Conservation (phyloP, 768 basidiomycete species). For the Lentinula boryana region DNA sequence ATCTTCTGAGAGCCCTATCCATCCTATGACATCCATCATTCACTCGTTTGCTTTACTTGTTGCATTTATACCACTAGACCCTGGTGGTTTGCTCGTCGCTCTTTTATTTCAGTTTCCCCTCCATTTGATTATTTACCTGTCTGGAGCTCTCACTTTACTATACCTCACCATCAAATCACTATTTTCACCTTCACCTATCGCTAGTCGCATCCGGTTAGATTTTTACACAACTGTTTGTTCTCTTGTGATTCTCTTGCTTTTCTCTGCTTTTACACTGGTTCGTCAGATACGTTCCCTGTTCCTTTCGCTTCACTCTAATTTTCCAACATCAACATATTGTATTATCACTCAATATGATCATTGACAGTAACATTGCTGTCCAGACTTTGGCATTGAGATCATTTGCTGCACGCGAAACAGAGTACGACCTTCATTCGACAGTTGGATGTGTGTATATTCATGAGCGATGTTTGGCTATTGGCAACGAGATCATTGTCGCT, state of each 20-base stretch:
- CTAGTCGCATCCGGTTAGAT: not conserved
- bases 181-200: too few relatives aligned
- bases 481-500: too few relatives aligned
- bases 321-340: slow-evolving; percentile 23
- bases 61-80: not conserved
- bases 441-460: too few relatives aligned
- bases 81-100: not conserved
- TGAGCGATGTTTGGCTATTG: too few relatives aligned
- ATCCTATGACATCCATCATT: too few relatives aligned
- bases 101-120: not conserved
- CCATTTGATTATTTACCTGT: not conserved
- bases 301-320: not conserved
- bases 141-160: not conserved
- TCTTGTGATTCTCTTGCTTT: not conserved
- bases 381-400: too few relatives aligned
- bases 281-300: not conserved
- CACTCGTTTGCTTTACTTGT: not conserved
- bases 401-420: too few relatives aligned
- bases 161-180: not conserved
- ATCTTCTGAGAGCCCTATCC: too few relatives aligned
- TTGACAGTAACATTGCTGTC: slow-evolving; percentile 14
- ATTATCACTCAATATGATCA: slow-evolving; percentile 48
- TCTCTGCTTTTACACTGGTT: not conserved
- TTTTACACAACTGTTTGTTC: not conserved
- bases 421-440: too few relatives aligned